A percentile compares a stretch with the other conserved stretches of the same genome.
Conservation (phyloP, 2,329 filamentous ascomycete genomes). For the Talaromyces amestolkiae region DNA sequence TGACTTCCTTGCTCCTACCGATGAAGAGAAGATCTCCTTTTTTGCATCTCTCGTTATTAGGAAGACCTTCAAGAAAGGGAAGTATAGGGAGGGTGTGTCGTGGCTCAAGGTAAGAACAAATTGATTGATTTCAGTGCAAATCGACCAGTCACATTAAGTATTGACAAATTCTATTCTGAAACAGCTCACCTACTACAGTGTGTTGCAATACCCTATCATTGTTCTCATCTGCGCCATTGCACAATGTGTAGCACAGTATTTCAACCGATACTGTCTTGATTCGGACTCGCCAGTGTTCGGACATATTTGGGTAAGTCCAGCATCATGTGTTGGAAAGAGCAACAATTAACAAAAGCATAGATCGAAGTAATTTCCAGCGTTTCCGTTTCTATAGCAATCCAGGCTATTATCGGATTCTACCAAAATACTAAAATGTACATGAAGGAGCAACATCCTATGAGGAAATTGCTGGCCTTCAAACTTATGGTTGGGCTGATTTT, state of each 20-base stretch:
- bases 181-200: conserved; percentile 8
- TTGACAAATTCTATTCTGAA: not conserved
- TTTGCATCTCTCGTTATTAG: not conserved
- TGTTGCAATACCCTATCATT: conserved; percentile 4
- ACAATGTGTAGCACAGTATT: not conserved
- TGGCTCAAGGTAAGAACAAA: not conserved
- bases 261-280: not conserved
- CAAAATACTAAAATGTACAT: conserved; percentile 6
- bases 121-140: not conserved
- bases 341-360: not conserved
- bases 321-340: no score
- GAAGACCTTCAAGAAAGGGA: not conserved
- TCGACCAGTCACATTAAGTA: not conserved
- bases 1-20: conserved; percentile 6
- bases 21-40: not conserved
- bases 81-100: conserved; percentile 6
- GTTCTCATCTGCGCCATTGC: not conserved
- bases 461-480: conserved; percentile 10
- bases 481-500: conserved; percentile 10
- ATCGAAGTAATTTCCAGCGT: conserved; percentile 8
- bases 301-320: conserved; percentile 7
- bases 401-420: conserved; percentile 11
- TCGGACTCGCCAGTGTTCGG: conserved; percentile 2
- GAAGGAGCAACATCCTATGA: conserved; percentile 7
- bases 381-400: conserved; percentile 3